Evolutionary conservation across 371 early-diverging fungal species (phyloP).

Genomic region (Mortierella sp.): DNA sequence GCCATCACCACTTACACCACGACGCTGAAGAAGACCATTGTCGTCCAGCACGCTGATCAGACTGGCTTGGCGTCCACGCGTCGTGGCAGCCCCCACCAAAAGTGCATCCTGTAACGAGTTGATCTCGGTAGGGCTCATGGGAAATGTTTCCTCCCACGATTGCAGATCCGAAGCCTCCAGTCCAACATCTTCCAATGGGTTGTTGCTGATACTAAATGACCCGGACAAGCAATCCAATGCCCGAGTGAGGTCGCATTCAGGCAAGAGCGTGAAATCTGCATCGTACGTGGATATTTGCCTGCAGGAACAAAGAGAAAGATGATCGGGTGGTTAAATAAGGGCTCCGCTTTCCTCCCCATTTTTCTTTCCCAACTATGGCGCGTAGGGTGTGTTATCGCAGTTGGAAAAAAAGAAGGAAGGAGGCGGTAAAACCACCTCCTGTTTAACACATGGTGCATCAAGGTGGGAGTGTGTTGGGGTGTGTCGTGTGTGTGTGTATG

Average conservation of each 20-base stretch:
- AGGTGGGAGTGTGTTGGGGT: no score
- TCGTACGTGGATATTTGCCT: slow-evolving; percentile 48
- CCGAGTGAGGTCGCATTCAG: slow-evolving; percentile 26
- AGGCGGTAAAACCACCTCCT: no score
- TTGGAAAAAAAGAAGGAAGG: no score
- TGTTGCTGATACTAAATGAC: slow-evolving; percentile 28
- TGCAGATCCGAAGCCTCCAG: slow-evolving; percentile 16
- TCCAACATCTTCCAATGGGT: slow-evolving; percentile 36
- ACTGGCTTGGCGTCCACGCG: slow-evolving; percentile 14
- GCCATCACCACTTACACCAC: not conserved
- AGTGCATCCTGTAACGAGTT: slow-evolving; percentile 37
- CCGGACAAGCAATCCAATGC: slow-evolving; percentile 23
- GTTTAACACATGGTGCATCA: no score
- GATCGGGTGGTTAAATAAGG: not conserved
- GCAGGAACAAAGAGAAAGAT: no score
- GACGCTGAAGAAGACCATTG: not conserved
- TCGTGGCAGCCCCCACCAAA: slow-evolving; percentile 1
- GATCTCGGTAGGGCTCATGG: slow-evolving; percentile 20
- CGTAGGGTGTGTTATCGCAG: no score
- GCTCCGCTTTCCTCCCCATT: not conserved
- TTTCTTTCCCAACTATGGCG: not conserved
- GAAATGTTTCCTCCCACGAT: slow-evolving; percentile 29
- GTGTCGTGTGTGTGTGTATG: no score
- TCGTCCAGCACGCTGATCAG: not conserved
- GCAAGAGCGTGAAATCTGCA: slow-evolving; percentile 37